Conservation (phyloP, 1,284 basidiomycete genomes). For the Sanghuangporus baumii region DNA sequence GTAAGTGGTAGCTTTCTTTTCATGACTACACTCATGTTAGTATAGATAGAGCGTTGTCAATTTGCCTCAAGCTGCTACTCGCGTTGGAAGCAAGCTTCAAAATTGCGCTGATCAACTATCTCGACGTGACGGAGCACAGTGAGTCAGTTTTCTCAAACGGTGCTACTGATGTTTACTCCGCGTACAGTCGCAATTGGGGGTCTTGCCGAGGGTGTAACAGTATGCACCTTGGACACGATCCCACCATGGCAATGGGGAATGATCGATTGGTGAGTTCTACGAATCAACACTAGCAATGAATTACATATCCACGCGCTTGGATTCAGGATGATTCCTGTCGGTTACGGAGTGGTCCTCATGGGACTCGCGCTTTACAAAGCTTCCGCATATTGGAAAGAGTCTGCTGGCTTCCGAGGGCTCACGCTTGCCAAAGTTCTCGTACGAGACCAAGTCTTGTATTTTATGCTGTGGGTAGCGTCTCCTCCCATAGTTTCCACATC, state of each 20-base stretch:
- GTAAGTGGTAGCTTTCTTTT: background rate
- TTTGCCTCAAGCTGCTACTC: background rate
- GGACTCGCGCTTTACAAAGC: background rate
- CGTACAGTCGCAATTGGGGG: background rate
- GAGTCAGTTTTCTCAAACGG: background rate
- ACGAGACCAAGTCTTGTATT: background rate
- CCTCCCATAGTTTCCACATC: background rate
- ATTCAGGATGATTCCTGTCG: background rate
- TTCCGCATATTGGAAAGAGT: background rate
- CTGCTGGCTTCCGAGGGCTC: background rate
- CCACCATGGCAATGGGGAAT: background rate
- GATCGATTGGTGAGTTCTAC: background rate
- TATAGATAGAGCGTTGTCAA: background rate
- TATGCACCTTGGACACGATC: background rate
- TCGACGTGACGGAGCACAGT: background rate
- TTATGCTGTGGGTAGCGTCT: background rate
- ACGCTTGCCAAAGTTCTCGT: constrained; percentile 2
- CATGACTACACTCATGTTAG: background rate
- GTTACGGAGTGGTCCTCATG: background rate
- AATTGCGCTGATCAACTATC: background rate
- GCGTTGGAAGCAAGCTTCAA: too few species aligned
- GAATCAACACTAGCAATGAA: background rate
- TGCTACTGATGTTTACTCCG: background rate
- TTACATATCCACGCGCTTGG: background rate
- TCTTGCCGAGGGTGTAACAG: background rate